These are phyloP conservation scores for Colletotrichum spinosum DNA, from an alignment of 2,329 filamentous ascomycete species.

Conservation along the genomic window DNA sequence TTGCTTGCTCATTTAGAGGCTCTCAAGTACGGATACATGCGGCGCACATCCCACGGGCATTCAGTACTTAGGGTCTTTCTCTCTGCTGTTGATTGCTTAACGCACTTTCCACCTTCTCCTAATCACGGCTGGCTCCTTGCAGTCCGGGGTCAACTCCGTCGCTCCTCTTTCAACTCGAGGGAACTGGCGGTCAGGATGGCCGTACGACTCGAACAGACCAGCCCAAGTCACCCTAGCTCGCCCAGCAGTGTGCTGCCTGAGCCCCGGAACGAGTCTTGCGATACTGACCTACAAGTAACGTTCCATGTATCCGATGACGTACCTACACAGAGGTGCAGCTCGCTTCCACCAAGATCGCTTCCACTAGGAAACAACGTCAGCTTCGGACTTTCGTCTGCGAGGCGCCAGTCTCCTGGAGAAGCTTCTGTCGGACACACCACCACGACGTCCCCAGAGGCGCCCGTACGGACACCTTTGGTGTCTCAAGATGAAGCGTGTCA, in stretches of 20 bases:
- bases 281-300: no score
- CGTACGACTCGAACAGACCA: conserved; percentile 8
- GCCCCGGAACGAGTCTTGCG: no score
- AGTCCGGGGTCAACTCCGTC: conserved; percentile 16
- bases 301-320: conserved; percentile 4
- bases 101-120: no score
- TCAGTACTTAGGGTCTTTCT: no score
- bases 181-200: conserved; percentile 28
- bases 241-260: background rate
- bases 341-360: background rate
- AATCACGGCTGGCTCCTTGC: background rate
- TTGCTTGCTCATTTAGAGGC: no score
- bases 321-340: background rate
- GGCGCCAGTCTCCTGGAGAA: conserved; percentile 2
- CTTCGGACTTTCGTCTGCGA: conserved; percentile 1
- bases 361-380: background rate
- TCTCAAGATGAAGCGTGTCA: conserved; percentile 32
- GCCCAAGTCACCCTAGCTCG: background rate
- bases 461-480: conserved; percentile 10
- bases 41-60: no score
- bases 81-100: no score
- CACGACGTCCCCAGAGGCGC: conserved; percentile 1
- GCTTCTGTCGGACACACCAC: conserved; percentile 15
- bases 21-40: no score
- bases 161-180: conserved; percentile 1